A percentile compares a stretch with the other conserved stretches of the same genome.
Conservation (phyloP, 805 yeast species). For the Nakazawaea ambrosiae region DNA sequence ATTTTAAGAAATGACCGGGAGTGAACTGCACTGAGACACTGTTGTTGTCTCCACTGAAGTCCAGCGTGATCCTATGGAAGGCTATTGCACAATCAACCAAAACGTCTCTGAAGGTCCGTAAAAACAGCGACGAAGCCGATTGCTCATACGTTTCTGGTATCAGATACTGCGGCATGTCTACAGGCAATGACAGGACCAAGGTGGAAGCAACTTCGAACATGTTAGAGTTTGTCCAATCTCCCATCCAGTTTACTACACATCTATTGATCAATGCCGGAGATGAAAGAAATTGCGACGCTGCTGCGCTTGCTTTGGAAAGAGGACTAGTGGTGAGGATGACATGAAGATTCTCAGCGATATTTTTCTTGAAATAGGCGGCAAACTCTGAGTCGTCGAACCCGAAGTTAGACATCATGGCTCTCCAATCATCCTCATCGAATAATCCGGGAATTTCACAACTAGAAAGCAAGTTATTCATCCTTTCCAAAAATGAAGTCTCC, state of each 20-base stretch:
- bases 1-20: constrained; percentile 52
- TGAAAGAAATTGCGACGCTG: constrained; percentile 42
- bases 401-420: constrained; percentile 41
- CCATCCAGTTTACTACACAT: constrained; percentile 87
- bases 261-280: constrained; percentile 89
- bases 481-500: constrained; percentile 74
- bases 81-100: constrained; percentile 38
- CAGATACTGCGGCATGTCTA: constrained; percentile 38
- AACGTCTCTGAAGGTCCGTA: constrained; percentile 28
- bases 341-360: constrained; percentile 67
- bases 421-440: constrained; percentile 68
- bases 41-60: too few relatives aligned
- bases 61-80: constrained; percentile 32
- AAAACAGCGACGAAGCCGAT: constrained; percentile 8
- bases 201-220: constrained; percentile 40
- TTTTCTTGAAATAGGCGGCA: constrained; percentile 62
- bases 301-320: constrained; percentile 28
- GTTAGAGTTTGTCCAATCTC: constrained; percentile 61
- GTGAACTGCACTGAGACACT: constrained; percentile 16
- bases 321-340: constrained; percentile 67
- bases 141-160: constrained; percentile 23
- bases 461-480: constrained; percentile 90
- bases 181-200: constrained; percentile 38
- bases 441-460: constrained; percentile 90
- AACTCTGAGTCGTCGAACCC: constrained; percentile 65